Evolutionary conservation across 306 rosid species (phyloP), one percentile per base, ranked within the genome.

Genomic region (Sophora flavescens): DNA sequence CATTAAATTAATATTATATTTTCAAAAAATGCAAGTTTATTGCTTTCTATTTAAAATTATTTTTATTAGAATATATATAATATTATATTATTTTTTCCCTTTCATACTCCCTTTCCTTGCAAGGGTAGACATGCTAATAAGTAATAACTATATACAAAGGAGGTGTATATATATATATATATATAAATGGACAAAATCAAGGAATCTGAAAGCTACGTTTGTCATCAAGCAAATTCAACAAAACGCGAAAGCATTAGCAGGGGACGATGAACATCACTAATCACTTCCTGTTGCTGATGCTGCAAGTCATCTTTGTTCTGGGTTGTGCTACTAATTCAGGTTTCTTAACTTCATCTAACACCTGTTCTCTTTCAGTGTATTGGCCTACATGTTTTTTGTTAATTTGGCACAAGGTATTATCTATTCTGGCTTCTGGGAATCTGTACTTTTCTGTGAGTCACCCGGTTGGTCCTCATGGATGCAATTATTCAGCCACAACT

Each of bases 281-380:
- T 17, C 6, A n/a, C 32, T 81, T 57, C 66, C 1, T 70, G 69
- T 59, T 78, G 74, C 70, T 81, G 13, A 12, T 69, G 69, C 66
- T 81, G 2, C 64, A 39, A 15, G 10, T 78, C 70, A 32, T 69
- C 36, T 3, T 74, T 26, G 35, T 74, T 63, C 72, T 63, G 32
- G 62, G 76, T 28, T 68, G 26, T 47, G 78, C 13, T 17, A 6
- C 73, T 54, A 54, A 76, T 54, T 60, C 81, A 84, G 83, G 83
- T 83, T 81, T 32, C 82, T 58, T 28, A 12, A 35, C 30, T 79
- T 73, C 53, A 47, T 41, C 15, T 28, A 53, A 17, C 18, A 17
- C 36, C 68, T 30, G 52, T 57, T 39, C 75, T 79, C 58, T 32
- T 26, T 12, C 17, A 30, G 10, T 15, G 9, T 52, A n/a, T 73